A percentile compares a stretch with the other conserved stretches of the same genome.
These are phyloP conservation scores for Achaetomiella virescens DNA, from an alignment of 495 filamentous ascomycete species.

Conservation along the genomic window DNA sequence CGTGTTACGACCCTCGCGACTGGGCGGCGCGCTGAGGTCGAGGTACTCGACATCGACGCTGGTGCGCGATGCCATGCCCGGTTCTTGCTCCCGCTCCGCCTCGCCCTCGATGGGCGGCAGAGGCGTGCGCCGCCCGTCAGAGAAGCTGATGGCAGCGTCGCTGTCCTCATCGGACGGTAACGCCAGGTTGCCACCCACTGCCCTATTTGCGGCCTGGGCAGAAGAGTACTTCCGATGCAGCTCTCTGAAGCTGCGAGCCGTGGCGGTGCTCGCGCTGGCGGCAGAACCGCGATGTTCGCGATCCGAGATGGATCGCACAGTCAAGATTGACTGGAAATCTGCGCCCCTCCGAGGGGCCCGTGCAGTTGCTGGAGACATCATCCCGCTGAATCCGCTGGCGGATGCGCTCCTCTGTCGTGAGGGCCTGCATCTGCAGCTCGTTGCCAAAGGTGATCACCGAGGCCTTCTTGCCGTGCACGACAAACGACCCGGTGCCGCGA, in stretches of 20 bases:
- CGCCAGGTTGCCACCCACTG: constrained; percentile 26
- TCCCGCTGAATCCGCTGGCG: constrained; percentile 40
- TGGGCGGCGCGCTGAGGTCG: constrained; percentile 23
- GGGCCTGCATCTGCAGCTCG: constrained; percentile 82
- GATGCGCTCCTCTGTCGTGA: constrained; percentile 71
- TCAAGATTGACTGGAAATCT: constrained; percentile 31
- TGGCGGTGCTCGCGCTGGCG: constrained; percentile 51
- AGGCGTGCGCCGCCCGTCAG: constrained; percentile 49
- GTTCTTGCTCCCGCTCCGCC: constrained; percentile 14
- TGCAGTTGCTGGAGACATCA: constrained; percentile 24
- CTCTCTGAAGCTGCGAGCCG: constrained; percentile 49
- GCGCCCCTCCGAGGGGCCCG: constrained; percentile 7
- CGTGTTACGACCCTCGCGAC: constrained; percentile 28
- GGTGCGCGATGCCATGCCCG: neutral
- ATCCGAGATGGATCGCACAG: constrained; percentile 22
- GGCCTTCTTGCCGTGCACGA: constrained; percentile 95
- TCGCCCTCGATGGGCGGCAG: constrained; percentile 47
- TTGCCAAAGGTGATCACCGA: constrained; percentile 90
- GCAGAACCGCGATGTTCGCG: constrained; percentile 45
- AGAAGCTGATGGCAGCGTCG: constrained; percentile 50
- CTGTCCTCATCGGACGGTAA: constrained; percentile 50
- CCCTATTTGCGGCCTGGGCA: constrained; percentile 32
- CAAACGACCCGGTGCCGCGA: constrained; percentile 80
- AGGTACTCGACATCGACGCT: constrained; percentile 14
- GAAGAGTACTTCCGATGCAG: constrained; percentile 47